Percentiles rank a stretch among this genome's conserved stretches.
Evolutionary conservation across 306 rosid species (phyloP).

Genomic region (Purshia tridentata): DNA sequence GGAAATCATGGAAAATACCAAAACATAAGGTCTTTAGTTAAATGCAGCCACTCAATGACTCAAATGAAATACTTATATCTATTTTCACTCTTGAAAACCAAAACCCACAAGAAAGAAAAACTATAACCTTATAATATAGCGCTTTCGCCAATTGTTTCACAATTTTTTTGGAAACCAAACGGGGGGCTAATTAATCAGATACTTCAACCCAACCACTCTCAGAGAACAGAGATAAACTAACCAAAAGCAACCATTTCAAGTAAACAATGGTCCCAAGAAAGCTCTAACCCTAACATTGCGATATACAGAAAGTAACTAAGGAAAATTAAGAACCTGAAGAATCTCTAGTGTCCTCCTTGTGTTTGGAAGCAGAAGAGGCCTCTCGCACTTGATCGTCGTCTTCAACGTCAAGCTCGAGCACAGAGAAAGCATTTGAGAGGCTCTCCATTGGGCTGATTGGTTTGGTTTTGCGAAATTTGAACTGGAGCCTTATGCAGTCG

Average conservation of each 20-base stretch:
- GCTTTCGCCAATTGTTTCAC: background rate
- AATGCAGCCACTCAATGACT: background rate
- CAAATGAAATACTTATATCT: too few relatives aligned
- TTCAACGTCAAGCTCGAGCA: slow-evolving; percentile 63
- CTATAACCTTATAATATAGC: background rate
- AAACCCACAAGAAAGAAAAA: background rate
- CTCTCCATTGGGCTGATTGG: slow-evolving; percentile 37
- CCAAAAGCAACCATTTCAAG: background rate
- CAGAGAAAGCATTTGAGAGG: slow-evolving; percentile 58
- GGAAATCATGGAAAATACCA: too few relatives aligned
- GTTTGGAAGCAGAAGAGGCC: slow-evolving; percentile 23
- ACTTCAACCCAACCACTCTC: background rate
- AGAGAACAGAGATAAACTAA: background rate
- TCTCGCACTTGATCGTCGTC: slow-evolving; percentile 37
- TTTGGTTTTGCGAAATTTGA: background rate
- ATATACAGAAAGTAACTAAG: background rate
- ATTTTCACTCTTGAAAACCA: too few relatives aligned
- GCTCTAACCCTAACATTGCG: background rate
- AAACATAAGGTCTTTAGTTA: background rate
- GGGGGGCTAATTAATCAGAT: background rate
- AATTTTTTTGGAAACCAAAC: background rate
- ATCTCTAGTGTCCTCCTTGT: slow-evolving; percentile 13
- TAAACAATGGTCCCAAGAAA: background rate
- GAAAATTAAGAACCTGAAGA: slow-evolving; percentile 17
- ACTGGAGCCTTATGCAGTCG: background rate